These are phyloP conservation scores for Elsinoe batatas DNA, from an alignment of 2,329 filamentous ascomycete genomes.

Conservation along the genomic window DNA sequence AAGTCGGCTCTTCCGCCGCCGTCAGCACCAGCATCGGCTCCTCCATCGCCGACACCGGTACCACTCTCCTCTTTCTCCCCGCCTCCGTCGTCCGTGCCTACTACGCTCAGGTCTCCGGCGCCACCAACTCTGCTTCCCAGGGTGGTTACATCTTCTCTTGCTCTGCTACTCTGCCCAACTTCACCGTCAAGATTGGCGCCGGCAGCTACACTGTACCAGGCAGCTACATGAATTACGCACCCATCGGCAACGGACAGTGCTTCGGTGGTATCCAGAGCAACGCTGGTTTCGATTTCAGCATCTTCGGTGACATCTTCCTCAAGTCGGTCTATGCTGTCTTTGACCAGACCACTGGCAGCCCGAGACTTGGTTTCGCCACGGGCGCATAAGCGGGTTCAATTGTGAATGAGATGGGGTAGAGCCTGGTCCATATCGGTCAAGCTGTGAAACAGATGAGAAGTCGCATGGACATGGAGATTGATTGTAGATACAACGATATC, in stretches of 20 bases:
- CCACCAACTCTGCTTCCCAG: constrained; percentile 36
- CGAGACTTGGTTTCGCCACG: constrained; percentile 14
- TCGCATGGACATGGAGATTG: not conserved
- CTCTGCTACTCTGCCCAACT: constrained; percentile 42
- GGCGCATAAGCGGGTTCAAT: not conserved
- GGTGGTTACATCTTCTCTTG: constrained; percentile 50
- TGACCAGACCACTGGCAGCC: constrained; percentile 23
- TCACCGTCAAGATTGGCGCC: constrained; percentile 42
- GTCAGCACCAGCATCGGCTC: constrained; percentile 37
- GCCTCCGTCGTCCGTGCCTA: constrained; percentile 32
- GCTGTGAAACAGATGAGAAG: not conserved
- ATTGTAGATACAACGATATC: not conserved
- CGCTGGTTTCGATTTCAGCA: constrained; percentile 49
- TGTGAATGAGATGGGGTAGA: not conserved
- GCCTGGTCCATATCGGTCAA: not conserved
- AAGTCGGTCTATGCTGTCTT: constrained; percentile 66
- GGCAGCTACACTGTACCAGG: constrained; percentile 44
- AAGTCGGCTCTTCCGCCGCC: constrained; percentile 37
- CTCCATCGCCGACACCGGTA: constrained; percentile 62
- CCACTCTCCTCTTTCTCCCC: constrained; percentile 50
- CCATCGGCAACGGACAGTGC: constrained; percentile 41
- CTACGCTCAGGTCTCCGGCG: constrained; percentile 32
- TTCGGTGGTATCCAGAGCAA: constrained; percentile 66
- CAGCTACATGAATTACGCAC: constrained; percentile 45
- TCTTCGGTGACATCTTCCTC: constrained; percentile 60